Evolutionary conservation across 2,329 filamentous ascomycete genomes (phyloP).

Genomic region (Fusarium floridanum): DNA sequence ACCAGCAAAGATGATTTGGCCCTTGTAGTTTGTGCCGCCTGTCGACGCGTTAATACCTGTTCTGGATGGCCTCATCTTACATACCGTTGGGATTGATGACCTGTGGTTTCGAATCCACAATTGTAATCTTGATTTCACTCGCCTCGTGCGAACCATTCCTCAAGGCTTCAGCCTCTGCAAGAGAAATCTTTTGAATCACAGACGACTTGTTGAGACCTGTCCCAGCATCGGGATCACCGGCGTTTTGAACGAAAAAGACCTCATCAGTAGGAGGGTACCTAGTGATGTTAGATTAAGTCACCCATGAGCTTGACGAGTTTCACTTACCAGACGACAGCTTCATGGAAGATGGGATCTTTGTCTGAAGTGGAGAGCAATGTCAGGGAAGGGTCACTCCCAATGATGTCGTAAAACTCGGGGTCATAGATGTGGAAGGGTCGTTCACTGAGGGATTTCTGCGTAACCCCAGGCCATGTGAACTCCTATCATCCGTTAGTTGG

Average conservation of each 20-base stretch:
- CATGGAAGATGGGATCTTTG: conserved; percentile 64
- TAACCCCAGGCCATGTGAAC: conserved; percentile 43
- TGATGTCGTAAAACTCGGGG: conserved; percentile 62
- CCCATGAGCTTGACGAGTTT: fast-evolving
- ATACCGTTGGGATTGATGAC: conserved; percentile 66
- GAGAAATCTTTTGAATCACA: conserved; percentile 63
- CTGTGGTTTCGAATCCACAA: conserved; percentile 57
- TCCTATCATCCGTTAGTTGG: not conserved
- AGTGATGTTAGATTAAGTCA: fast-evolving
- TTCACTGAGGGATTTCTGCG: conserved; percentile 33
- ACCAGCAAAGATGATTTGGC: conserved; percentile 62
- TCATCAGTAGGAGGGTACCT: conserved; percentile 61
- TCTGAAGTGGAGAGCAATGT: conserved; percentile 62
- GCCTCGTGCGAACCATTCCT: conserved; percentile 10
- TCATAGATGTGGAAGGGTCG: conserved; percentile 57
- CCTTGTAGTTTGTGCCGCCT: conserved; percentile 65
- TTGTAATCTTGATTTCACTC: conserved; percentile 56
- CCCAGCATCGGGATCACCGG: conserved; percentile 60
- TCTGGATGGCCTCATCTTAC: not conserved
- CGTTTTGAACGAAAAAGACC: conserved; percentile 67
- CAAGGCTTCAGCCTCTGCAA: conserved; percentile 56
- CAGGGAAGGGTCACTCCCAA: conserved; percentile 62
- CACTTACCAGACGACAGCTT: conserved; percentile 64
- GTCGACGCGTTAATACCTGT: not conserved
- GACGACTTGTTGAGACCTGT: conserved; percentile 65